These are phyloP conservation scores for Colletotrichum gloeosporioides DNA, from an alignment of 2,329 filamentous ascomycete genomes.

Conservation along the genomic window DNA sequence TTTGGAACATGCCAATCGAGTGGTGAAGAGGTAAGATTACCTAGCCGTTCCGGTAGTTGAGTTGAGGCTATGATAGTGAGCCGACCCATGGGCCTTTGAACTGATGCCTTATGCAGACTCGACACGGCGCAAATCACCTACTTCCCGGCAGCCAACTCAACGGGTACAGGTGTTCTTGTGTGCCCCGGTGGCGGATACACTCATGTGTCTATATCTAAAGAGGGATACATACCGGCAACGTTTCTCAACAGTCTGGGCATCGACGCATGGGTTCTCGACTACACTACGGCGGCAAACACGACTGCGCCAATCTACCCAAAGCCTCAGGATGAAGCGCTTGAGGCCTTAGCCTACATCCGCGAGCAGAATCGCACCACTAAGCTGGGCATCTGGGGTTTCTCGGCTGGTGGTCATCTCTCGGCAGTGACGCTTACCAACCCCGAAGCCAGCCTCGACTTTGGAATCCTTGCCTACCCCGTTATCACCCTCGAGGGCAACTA, in stretches of 20 bases:
- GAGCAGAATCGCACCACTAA: conserved; percentile 17
- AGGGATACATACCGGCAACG: conserved; percentile 19
- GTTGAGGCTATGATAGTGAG: not conserved
- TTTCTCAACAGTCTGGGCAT: conserved; percentile 23
- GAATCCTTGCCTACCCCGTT: conserved; percentile 26
- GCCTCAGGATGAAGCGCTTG: conserved; percentile 23
- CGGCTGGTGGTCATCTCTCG: conserved; percentile 27
- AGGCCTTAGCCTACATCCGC: conserved; percentile 23
- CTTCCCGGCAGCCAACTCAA: conserved; percentile 7
- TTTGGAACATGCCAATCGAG: not conserved
- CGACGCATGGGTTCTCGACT: conserved; percentile 27
- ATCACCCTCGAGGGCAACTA: conserved; percentile 24
- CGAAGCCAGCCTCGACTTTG: conserved; percentile 24
- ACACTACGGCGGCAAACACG: conserved; percentile 19
- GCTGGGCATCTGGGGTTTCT: conserved; percentile 29
- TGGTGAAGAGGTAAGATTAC: not conserved
- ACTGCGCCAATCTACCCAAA: conserved; percentile 23
- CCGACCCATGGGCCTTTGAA: not conserved
- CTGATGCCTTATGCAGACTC: not conserved
- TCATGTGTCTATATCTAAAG: conserved; percentile 16
- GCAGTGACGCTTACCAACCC: conserved; percentile 26
- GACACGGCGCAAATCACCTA: conserved; percentile 9
- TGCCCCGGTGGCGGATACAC: conserved; percentile 24
- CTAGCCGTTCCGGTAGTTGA: not conserved
- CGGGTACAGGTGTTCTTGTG: conserved; percentile 23